Evolutionary conservation across 23 red algal species (phyloP).

Genomic region (Cyanidioschyzon merolae): DNA sequence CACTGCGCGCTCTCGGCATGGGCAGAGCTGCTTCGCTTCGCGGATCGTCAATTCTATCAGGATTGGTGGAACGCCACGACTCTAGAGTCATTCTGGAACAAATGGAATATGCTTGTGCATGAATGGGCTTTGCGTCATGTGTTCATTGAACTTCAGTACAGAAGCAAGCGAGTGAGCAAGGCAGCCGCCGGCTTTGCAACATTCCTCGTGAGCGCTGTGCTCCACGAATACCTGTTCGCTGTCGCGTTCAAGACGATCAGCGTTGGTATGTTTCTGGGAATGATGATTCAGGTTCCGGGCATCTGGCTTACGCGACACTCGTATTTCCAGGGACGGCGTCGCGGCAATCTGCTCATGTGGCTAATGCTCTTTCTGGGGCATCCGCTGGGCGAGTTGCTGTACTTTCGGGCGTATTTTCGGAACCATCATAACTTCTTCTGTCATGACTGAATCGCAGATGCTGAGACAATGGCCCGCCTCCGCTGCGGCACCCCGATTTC

Average conservation of each 20-base stretch:
- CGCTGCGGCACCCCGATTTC: too few relatives aligned
- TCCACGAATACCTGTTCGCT: conserved; percentile 70
- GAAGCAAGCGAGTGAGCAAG: conserved; percentile 28
- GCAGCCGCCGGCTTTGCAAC: conserved; percentile 53
- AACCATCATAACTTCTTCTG: conserved; percentile 16
- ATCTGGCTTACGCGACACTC: conserved; percentile 41
- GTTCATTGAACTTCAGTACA: conserved; percentile 50
- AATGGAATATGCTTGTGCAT: conserved; percentile 82
- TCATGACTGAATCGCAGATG: conserved; percentile 3
- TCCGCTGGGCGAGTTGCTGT: conserved; percentile 45
- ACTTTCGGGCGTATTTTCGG: conserved; percentile 53
- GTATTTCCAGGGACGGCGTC: conserved; percentile 26
- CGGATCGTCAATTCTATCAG: conserved; percentile 76
- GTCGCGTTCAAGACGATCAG: conserved; percentile 59
- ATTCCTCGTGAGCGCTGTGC: conserved; percentile 55
- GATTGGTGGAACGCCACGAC: conserved; percentile 93
- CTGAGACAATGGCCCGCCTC: too few relatives aligned
- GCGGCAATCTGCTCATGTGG: conserved; percentile 84
- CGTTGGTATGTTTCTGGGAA: conserved; percentile 66
- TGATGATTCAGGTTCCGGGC: conserved; percentile 69
- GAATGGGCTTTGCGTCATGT: conserved; percentile 85
- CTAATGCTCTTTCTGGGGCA: conserved; percentile 75
- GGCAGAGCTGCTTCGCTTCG: conserved; percentile 75
- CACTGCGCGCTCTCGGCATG: conserved; percentile 68
- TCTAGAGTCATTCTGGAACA: conserved; percentile 73